Conservation (phyloP, 331 rosid genomes). For the Pyrus hybrid region DNA sequence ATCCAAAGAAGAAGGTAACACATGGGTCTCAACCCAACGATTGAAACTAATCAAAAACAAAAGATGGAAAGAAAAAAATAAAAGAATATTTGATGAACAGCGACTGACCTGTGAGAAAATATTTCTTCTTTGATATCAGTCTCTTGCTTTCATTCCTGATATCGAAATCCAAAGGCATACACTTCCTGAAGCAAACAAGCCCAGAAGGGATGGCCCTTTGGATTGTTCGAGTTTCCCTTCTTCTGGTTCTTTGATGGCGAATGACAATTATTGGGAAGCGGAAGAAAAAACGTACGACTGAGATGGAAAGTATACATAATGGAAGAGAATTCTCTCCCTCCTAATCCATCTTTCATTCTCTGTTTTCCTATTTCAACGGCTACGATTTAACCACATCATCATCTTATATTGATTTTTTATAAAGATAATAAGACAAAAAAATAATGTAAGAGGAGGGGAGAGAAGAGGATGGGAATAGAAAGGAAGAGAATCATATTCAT, state of each 20-base stretch:
- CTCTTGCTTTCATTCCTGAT: background rate
- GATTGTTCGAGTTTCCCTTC: constrained; percentile 20
- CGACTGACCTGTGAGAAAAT: constrained; percentile 17
- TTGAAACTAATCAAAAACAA: background rate
- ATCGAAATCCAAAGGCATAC: constrained; percentile 8
- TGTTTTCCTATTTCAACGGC: too few species aligned
- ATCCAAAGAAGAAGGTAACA: background rate
- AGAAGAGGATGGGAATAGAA: too few species aligned
- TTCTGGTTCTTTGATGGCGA: constrained; percentile 1
- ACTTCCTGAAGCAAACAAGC: constrained; percentile 32
- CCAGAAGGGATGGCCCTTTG: constrained; percentile 46
- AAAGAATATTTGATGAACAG: background rate
- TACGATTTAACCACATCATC: too few species aligned
- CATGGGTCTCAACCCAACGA: background rate
- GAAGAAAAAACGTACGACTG: background rate
- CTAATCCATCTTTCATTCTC: too few species aligned
- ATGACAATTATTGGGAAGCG: background rate
- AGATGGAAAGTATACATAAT: background rate
- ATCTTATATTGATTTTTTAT: too few species aligned
- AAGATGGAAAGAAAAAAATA: background rate
- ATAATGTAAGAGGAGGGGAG: too few species aligned
- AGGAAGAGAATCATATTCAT: too few species aligned
- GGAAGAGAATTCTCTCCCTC: too few species aligned
- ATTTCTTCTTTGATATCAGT: background rate
- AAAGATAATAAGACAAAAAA: too few species aligned